Conservation (phyloP, 2,329 filamentous ascomycete genomes). For the Cladophialophora chaetospira region DNA sequence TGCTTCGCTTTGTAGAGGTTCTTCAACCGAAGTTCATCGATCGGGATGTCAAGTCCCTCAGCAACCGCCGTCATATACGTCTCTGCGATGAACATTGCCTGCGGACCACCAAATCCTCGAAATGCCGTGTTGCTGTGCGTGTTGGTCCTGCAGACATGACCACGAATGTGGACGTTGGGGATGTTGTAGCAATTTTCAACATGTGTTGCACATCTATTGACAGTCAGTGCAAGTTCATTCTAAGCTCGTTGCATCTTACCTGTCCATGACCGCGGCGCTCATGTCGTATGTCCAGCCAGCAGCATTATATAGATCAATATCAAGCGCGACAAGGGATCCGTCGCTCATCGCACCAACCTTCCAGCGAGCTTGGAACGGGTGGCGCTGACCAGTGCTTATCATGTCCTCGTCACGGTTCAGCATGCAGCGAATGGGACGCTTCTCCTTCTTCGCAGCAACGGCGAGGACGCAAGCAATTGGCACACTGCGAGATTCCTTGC, state of each 20-base stretch:
- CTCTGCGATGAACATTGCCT: conserved; percentile 93
- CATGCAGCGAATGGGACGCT: conserved; percentile 87
- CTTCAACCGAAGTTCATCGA: conserved; percentile 77
- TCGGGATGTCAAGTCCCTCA: conserved; percentile 80
- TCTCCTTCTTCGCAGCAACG: conserved; percentile 80
- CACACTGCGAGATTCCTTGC: conserved; percentile 88
- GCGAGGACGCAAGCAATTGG: conserved; percentile 83
- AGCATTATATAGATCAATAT: conserved; percentile 88
- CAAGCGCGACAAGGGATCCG: conserved; percentile 85
- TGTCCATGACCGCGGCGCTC: conserved; percentile 78
- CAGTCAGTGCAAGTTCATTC: no score
- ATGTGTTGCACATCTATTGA: conserved; percentile 82
- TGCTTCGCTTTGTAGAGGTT: conserved; percentile 84
- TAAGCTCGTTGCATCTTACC: no score
- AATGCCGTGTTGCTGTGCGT: conserved; percentile 98
- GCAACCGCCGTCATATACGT: conserved; percentile 87
- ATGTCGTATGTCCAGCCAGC: conserved; percentile 75
- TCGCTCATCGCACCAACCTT: conserved; percentile 95
- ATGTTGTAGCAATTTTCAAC: conserved; percentile 87
- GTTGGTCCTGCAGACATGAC: conserved; percentile 88
- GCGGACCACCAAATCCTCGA: conserved; percentile 92
- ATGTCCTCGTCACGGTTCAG: conserved; percentile 96
- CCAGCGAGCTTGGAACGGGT: conserved; percentile 88
- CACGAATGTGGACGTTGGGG: conserved; percentile 81
- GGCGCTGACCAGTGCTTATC: conserved; percentile 83